phyloP scores from a whole-genome alignment of 345 rosid species.

The Bretschneidera sinensis region DNA sequence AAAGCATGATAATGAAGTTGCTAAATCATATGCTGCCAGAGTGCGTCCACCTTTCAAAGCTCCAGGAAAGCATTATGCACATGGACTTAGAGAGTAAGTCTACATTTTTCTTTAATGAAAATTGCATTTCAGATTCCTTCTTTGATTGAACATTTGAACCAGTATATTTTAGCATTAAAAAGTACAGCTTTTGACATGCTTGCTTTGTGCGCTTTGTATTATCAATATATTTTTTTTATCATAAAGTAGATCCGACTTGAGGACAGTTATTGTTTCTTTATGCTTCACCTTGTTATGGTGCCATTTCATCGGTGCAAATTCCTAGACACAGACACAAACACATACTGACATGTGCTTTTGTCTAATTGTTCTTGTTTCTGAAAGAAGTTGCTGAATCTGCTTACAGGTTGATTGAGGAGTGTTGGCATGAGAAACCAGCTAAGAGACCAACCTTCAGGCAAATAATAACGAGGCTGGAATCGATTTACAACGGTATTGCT shows the following conservation, averaged over 20 bases:
- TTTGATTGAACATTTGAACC: slow-evolving; percentile 8
- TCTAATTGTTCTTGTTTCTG: background rate
- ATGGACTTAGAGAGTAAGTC: slow-evolving; percentile 78
- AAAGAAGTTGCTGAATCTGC: slow-evolving; percentile 4
- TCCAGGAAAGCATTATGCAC: slow-evolving; percentile 65
- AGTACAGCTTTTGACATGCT: background rate
- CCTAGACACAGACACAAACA: background rate
- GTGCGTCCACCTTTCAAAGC: slow-evolving; percentile 68
- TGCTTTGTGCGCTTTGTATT: background rate
- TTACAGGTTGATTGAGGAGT: slow-evolving; percentile 80
- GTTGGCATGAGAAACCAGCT: slow-evolving; percentile 78
- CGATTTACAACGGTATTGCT: slow-evolving; percentile 38
- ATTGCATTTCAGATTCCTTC: background rate
- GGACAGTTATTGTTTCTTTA: too few species aligned
- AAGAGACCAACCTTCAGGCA: slow-evolving; percentile 80
- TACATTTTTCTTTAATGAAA: slow-evolving; percentile 7
- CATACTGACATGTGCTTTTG: background rate
- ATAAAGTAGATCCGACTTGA: too few species aligned
- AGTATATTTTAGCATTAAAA: background rate
- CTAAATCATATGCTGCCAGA: slow-evolving; percentile 41
- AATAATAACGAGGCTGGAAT: slow-evolving; percentile 59
- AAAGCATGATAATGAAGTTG: slow-evolving; percentile 62
- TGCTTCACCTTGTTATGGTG: background rate
- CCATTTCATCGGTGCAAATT: background rate
- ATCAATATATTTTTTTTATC: too few species aligned